Percentiles rank a stretch among this genome's conserved stretches.
Conservation (phyloP, 192 early-diverging fungal genomes). For the Rhizoclosmatium globosum region DNA sequence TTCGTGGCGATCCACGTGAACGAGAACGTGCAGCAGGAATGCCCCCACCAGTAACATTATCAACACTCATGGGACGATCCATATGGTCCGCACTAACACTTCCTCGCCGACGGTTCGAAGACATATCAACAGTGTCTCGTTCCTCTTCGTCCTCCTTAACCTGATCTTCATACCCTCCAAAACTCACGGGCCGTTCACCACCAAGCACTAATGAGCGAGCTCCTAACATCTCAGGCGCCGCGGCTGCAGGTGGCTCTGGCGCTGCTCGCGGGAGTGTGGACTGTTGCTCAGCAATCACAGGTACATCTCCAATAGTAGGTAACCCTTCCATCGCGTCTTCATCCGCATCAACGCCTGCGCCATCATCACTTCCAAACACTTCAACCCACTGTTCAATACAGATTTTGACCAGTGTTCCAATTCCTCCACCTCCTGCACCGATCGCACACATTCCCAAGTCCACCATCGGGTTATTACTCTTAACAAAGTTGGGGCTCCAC, state of each 20-base stretch:
- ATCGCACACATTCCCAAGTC: slow-evolving; percentile 57
- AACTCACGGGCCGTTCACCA: no score
- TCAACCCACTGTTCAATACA: slow-evolving; percentile 46
- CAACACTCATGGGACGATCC: not conserved
- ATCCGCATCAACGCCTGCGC: not conserved
- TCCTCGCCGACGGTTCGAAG: no score
- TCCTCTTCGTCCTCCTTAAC: not conserved
- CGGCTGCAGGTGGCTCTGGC: no score
- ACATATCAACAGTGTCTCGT: no score
- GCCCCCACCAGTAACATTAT: not conserved
- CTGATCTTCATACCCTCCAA: not conserved
- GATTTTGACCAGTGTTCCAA: slow-evolving; percentile 47
- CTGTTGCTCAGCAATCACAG: no score
- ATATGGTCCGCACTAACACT: no score
- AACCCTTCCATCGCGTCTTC: no score
- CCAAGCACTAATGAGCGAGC: no score
- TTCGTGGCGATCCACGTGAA: not conserved
- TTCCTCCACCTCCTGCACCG: slow-evolving; percentile 45
- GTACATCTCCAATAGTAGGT: no score
- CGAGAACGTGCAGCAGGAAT: slow-evolving; percentile 4
- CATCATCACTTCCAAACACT: slow-evolving; percentile 40
- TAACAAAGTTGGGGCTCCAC: slow-evolving; percentile 87
- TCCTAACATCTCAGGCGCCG: no score
- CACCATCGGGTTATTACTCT: slow-evolving; percentile 50
- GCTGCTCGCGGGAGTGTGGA: no score